Conservation (phyloP, 768 basidiomycete species). For the Lactarius trivialis region DNA sequence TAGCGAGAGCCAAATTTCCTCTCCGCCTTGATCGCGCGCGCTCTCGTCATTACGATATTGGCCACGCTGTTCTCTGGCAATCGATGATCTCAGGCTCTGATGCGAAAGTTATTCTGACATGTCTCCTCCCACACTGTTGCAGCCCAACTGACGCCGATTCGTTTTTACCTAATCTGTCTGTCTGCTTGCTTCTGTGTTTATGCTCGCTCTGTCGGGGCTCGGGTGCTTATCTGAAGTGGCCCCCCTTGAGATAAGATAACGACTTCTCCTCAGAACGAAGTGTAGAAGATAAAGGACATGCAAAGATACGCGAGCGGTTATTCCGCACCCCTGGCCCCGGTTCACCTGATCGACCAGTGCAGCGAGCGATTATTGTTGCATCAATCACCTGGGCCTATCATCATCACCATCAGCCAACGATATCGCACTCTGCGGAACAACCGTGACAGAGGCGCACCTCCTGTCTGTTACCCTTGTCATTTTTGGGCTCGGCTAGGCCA, state of each 20-base stretch:
- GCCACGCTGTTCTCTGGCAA: neutral
- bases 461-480: neutral
- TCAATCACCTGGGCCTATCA: neutral
- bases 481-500: neutral
- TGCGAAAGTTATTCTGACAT: neutral
- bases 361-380: neutral
- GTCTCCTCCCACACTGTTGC: neutral
- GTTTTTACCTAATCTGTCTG: neutral
- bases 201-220: neutral
- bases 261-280: neutral
- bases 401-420: neutral
- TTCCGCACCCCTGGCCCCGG: neutral
- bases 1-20: neutral
- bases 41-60: neutral
- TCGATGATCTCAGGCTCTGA: neutral
- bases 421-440: neutral
- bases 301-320: neutral
- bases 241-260: neutral
- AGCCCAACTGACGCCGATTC: neutral
- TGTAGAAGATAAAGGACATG: neutral
- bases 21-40: neutral
- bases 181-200: neutral
- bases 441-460: neutral
- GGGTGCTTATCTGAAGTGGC: neutral
- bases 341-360: neutral